A percentile compares a stretch with the other conserved stretches of the same genome.
Evolutionary conservation across 345 rosid genomes (phyloP).

Genomic region (Salix purpurea): DNA sequence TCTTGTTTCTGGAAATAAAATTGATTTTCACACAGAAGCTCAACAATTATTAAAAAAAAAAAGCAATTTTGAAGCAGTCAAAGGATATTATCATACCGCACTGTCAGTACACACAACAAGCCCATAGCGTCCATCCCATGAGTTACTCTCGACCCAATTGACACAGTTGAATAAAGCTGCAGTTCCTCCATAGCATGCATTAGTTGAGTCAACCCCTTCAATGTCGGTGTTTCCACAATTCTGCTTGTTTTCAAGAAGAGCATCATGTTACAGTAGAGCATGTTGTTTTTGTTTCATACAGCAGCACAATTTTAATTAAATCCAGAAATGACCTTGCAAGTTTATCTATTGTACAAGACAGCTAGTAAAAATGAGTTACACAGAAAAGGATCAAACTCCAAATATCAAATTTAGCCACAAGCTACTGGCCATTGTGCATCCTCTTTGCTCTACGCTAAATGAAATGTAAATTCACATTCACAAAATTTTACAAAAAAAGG

Average conservation of each 20-base stretch:
- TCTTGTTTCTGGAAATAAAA: not conserved
- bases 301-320: not conserved
- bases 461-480: not conserved
- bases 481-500: not conserved
- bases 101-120: constrained; percentile 96
- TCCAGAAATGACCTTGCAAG: not conserved
- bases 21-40: not conserved
- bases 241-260: constrained; percentile 44
- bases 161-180: constrained; percentile 96
- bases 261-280: not conserved
- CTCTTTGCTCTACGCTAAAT: not conserved
- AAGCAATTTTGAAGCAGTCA: not conserved
- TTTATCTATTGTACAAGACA: not conserved
- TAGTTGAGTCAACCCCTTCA: constrained; percentile 96
- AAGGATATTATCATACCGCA: constrained; percentile 59
- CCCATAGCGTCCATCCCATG: constrained; percentile 99
- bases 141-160: constrained; percentile 97
- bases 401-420: not conserved
- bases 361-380: too few relatives aligned
- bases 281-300: not conserved
- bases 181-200: constrained; percentile 99
- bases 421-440: not conserved
- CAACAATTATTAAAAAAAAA: not conserved
- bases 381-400: not conserved
- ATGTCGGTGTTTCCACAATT: constrained; percentile 89